These are phyloP conservation scores for Asterophora lycoperdoides DNA, from an alignment of 768 basidiomycete genomes.

Conservation along the genomic window DNA sequence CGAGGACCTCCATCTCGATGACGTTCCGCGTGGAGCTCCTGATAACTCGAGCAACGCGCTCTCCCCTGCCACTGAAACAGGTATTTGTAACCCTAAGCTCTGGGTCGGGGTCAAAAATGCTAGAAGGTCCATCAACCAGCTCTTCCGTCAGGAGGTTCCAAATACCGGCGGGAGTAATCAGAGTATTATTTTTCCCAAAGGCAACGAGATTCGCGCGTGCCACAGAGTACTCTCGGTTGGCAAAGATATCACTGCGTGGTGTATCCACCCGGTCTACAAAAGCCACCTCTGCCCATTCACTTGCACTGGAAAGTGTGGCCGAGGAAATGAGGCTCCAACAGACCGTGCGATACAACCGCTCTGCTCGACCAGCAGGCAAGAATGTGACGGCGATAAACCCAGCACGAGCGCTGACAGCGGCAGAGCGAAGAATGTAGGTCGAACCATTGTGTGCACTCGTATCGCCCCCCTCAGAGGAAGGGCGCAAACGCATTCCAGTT, in stretches of 20 bases:
- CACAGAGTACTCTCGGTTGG: not conserved
- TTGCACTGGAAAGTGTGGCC: slow-evolving; percentile 1
- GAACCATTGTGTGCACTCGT: not conserved
- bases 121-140: not conserved
- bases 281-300: slow-evolving; percentile 6
- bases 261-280: slow-evolving; percentile 1
- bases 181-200: not conserved
- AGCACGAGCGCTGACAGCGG: slow-evolving; percentile 6
- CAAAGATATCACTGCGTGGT: not conserved
- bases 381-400: slow-evolving; percentile 7
- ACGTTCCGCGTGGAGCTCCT: not conserved
- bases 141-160: slow-evolving; percentile 2
- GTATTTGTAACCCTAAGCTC: not conserved
- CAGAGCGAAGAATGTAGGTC: not conserved
- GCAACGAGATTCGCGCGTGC: not conserved
- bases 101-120: not conserved
- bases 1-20: not conserved
- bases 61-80: slow-evolving; percentile 7
- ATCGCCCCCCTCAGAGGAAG: not conserved
- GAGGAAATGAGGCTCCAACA: slow-evolving; percentile 8
- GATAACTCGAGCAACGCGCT: not conserved
- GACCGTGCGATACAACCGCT: not conserved
- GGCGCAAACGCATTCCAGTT: slow-evolving; percentile 5
- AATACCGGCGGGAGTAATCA: slow-evolving; percentile 4
- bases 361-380: not conserved